Evolutionary conservation across 208 protist genomes (phyloP), one percentile per base, ranked within the genome.

Genomic region (Crithidia acanthocephali): DNA sequence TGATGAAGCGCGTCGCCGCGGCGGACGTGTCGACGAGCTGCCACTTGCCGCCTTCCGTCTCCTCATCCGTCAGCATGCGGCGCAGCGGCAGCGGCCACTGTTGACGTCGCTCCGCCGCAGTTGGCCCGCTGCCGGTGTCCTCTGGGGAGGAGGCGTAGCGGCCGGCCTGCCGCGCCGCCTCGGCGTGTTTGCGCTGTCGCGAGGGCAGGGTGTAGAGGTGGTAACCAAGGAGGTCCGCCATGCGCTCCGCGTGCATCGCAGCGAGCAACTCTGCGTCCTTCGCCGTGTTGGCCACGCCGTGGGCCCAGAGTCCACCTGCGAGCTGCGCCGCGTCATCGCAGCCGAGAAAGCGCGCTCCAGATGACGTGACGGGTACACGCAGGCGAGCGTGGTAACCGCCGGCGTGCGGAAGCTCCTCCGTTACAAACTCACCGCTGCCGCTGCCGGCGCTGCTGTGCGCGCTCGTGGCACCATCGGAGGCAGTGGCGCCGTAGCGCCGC

Each of bases 201-300:
- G 88, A 94, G 15, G 90, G 84, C 28, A 97, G 80, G 20, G 79
- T 91, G 78, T 94, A 97, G 40, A 97, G 85, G 63, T 92, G 88
- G 63, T 93, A 93, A 32, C 92, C 90, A 47, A 95, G 86, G 37
- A 76, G 80, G 72, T 96, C 92, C 60, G 93, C 92, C 37, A 95
- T 90, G 57, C 86, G 84, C 57, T 94, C 87, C 1, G 89, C 92
- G 69, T 95, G 92, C 92, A 95, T 95, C 20, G 89, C 84, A 0
- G 92, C 92, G 15, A 94, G 81, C 55, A 84, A 40, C 64, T 97
- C 92, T 8, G 89, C 92, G 33, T 93, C 82, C 64, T 93, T 94
- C 7, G 59, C 72, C 22, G 82, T 84, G 69, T 77, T 84, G 6
- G 90, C 84, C 5, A 95, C 72, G 15, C 90, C 92, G 72, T 97